Percentiles rank a stretch among this genome's conserved stretches.
Evolutionary conservation across 306 rosid genomes (phyloP).

Genomic region (Ceratonia siliqua): DNA sequence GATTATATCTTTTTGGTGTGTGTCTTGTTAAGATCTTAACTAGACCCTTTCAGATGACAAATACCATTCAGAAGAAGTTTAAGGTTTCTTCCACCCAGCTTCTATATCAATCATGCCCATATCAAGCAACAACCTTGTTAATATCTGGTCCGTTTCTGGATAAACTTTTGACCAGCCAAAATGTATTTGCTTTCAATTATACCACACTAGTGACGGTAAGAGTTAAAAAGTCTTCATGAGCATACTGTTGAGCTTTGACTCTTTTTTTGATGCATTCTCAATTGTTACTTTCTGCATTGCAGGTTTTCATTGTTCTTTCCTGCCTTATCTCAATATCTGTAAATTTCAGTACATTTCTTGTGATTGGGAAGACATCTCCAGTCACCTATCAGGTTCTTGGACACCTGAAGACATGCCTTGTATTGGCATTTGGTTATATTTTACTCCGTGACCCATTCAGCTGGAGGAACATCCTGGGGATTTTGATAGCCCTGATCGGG

Average conservation of each 20-base stretch:
- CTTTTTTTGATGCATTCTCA: neutral
- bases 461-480: slow-evolving; percentile 90
- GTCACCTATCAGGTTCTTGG: slow-evolving; percentile 97
- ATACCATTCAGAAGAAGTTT: slow-evolving; percentile 88
- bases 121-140: slow-evolving; percentile 78
- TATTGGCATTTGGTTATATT: slow-evolving; percentile 83
- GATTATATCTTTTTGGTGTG: neutral
- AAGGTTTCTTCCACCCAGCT: slow-evolving; percentile 97
- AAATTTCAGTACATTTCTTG: slow-evolving; percentile 94
- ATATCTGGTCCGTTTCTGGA: slow-evolving; percentile 83
- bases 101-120: slow-evolving; percentile 86
- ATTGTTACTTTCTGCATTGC: slow-evolving; percentile 34
- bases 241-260: neutral
- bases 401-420: slow-evolving; percentile 93
- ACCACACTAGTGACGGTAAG: slow-evolving; percentile 87
- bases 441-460: slow-evolving; percentile 85
- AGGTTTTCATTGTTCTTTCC: slow-evolving; percentile 76
- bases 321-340: slow-evolving; percentile 89
- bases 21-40: slow-evolving; percentile 58
- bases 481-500: slow-evolving; percentile 76
- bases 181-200: slow-evolving; percentile 80
- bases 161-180: slow-evolving; percentile 64
- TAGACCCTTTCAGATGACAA: slow-evolving; percentile 75
- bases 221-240: neutral
- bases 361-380: slow-evolving; percentile 92